Conservation (phyloP, 805 yeast species). For the Saturnispora dispora region DNA sequence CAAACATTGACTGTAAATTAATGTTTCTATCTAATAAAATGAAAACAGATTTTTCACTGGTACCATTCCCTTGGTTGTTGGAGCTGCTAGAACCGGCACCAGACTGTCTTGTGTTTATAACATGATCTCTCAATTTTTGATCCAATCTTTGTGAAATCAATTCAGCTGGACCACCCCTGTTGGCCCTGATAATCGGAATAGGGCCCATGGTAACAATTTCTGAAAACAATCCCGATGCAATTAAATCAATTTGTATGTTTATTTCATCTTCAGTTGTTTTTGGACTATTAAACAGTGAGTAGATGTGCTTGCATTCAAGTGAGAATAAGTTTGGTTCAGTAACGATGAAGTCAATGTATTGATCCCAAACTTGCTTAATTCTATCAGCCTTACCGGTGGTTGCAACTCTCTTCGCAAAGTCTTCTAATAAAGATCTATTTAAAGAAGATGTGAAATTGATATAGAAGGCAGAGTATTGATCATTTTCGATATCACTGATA, state of each 20-base stretch:
- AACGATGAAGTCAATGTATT: constrained; percentile 83
- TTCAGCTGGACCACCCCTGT: constrained; percentile 92
- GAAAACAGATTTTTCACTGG: constrained; percentile 57
- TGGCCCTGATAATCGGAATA: constrained; percentile 86
- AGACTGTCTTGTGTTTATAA: constrained; percentile 50
- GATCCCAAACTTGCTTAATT: constrained; percentile 87
- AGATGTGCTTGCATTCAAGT: constrained; percentile 57
- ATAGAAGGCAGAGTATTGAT: constrained; percentile 69
- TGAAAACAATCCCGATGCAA: constrained; percentile 76
- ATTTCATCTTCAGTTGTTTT: constrained; percentile 67
- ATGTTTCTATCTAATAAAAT: constrained; percentile 80
- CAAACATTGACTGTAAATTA: constrained; percentile 87
- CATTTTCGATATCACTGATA: constrained; percentile 61
- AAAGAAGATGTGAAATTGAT: constrained; percentile 82
- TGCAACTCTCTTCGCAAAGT: constrained; percentile 77
- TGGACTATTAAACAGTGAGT: constrained; percentile 62
- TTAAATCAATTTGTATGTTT: constrained; percentile 52
- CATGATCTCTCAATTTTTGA: constrained; percentile 73
- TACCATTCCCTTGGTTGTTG: not conserved
- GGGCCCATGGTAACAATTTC: constrained; percentile 67
- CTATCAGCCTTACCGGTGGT: constrained; percentile 57
- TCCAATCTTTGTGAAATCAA: constrained; percentile 84
- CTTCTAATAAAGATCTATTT: constrained; percentile 72
- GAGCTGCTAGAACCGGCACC: constrained; percentile 6
- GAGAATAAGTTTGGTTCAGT: constrained; percentile 89